Conservation (phyloP, 2,329 filamentous ascomycete genomes). For the Phialemonium atrogriseum region DNA sequence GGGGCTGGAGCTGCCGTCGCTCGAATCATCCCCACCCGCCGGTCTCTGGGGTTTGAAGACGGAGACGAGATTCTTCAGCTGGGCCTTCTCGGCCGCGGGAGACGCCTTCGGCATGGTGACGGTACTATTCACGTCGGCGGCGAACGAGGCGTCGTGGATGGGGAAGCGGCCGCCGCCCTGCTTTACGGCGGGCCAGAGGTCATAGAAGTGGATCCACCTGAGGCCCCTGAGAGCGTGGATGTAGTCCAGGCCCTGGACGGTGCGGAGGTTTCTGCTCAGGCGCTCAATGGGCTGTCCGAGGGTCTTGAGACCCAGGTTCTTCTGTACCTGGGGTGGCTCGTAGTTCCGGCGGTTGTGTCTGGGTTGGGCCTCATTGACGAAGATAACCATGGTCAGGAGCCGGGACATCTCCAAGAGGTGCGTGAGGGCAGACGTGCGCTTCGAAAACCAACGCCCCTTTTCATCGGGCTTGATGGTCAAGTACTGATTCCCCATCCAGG, state of each 20-base stretch:
- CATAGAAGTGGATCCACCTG: conserved; percentile 29
- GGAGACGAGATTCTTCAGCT: conserved; percentile 16
- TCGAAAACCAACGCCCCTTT: conserved; percentile 22
- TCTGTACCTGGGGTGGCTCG: conserved; percentile 18
- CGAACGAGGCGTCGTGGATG: conserved; percentile 24
- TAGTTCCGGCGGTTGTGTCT: conserved; percentile 25
- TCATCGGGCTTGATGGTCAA: conserved; percentile 13
- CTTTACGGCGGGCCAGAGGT: conserved; percentile 19
- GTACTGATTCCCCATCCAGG: conserved; percentile 29
- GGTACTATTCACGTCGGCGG: conserved; percentile 20
- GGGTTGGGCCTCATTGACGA: conserved; percentile 28
- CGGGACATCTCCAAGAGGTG: conserved; percentile 27
- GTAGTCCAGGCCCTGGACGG: conserved; percentile 35
- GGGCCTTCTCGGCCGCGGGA: conserved; percentile 6
- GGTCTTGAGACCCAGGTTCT: conserved; percentile 21
- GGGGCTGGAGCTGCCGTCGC: too few relatives aligned
- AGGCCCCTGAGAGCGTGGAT: conserved; percentile 35
- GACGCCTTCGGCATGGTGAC: conserved; percentile 14
- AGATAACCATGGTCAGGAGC: conserved; percentile 30
- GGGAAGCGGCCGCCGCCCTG: conserved; percentile 4
- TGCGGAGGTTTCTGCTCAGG: conserved; percentile 25
- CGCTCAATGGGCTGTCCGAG: conserved; percentile 31
- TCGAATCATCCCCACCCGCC: too few relatives aligned
- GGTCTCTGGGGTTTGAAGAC: conserved; percentile 6
- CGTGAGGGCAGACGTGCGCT: conserved; percentile 26